Base-by-base conservation (phyloP, 192 early-diverging fungal species). In the Martensiomyces pterosporus region DNA sequence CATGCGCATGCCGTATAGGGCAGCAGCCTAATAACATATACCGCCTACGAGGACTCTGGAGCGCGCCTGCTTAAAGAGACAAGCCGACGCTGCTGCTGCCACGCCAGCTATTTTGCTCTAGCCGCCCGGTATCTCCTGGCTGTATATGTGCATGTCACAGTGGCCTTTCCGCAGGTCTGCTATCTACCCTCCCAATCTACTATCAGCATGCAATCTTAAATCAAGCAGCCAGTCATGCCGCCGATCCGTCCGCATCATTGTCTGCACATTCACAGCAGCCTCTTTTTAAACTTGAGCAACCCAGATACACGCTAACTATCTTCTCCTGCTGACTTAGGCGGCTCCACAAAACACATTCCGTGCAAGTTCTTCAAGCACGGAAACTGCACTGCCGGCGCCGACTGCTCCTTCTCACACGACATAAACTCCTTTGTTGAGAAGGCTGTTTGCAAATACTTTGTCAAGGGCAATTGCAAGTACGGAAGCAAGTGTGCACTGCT, bases 311-410 rank as follows among this genome's bases (percentile, higher is more conserved):
- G n/a, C n/a, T n/a, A n/a, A n/a, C n/a, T n/a, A n/a, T n/a, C n/a
- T n/a, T n/a, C n/a, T n/a, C n/a, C 37, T 33, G 24, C 43, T 44
- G 32, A 21, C 12, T 47, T 67, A 75, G 71, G 71, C 40, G 71
- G 71, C 32, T 75, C 71, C 33, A 75, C 71, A 39, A 19, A 37
- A 26, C 86, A 88, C 47, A 80, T 88, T 41, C 86, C 86, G 10
- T 88, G 86, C 76, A 89, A 89, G 67, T 89, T 89, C 60, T 86
- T 79, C 75, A 86, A 81, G 55, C 79, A 80, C 37, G 84, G 85
- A 7, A 80, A 82, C 25, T 89, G 86, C 57, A 85, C 86, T 7
- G 86, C 86, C 10, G 86, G 86, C 22, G 68, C 79, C 47, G 81
- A 82, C 42, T 89, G 86, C 47, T 75, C 74, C 49, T 89, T 89